These are phyloP conservation scores for Ampelomyces quisqualis DNA, from an alignment of 2,329 filamentous ascomycete species.

Conservation along the genomic window DNA sequence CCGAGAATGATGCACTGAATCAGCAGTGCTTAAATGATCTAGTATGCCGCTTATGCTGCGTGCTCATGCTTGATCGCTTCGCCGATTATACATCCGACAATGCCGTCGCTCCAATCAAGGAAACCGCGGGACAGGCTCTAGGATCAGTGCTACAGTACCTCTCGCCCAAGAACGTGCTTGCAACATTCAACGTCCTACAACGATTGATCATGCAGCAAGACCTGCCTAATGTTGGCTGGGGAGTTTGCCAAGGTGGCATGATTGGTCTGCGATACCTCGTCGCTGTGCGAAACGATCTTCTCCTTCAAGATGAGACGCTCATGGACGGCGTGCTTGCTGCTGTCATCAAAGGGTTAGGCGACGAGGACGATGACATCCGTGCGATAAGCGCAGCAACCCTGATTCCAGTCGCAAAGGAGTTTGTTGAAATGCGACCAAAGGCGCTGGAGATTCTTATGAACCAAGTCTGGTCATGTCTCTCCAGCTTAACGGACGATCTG, in stretches of 20 bases:
- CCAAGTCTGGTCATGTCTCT: conserved; percentile 96
- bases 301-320: conserved; percentile 78
- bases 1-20: conserved; percentile 78
- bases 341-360: conserved; percentile 91
- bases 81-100: conserved; percentile 98
- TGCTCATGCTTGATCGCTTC: conserved; percentile 96
- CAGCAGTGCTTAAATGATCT: conserved; percentile 89
- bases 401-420: conserved; percentile 93
- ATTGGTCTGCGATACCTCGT: conserved; percentile 93
- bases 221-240: conserved; percentile 68
- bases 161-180: conserved; percentile 73
- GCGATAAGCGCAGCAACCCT: conserved; percentile 96
- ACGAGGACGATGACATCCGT: conserved; percentile 91
- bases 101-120: conserved; percentile 91
- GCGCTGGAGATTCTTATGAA: conserved; percentile 81
- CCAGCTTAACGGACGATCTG: conserved; percentile 93
- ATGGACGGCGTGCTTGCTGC: conserved; percentile 91
- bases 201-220: conserved; percentile 91
- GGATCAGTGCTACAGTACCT: conserved; percentile 87
- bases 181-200: conserved; percentile 81
- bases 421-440: conserved; percentile 78
- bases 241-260: conserved; percentile 97
- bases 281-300: conserved; percentile 86
- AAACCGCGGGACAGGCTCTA: conserved; percentile 91
- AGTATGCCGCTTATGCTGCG: conserved; percentile 90